Conservation (phyloP, 768 basidiomycete genomes). For the Boletus rufocinnamomeus region DNA sequence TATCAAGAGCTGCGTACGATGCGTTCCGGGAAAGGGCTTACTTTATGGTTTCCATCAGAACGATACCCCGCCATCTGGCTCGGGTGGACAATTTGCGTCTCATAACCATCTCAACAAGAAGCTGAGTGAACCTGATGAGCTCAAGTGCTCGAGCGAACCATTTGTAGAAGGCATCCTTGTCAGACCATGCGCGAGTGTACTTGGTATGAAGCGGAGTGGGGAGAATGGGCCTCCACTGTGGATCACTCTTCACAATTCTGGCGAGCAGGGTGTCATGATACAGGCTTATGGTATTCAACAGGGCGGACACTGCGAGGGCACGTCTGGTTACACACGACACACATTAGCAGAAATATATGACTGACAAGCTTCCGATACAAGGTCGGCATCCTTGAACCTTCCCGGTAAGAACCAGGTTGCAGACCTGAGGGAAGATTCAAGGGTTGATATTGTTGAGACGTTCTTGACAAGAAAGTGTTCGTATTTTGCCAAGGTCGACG, state of each 20-base stretch:
- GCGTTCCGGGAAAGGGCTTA: slow-evolving; percentile 39
- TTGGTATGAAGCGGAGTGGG: slow-evolving; percentile 79
- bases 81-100: slow-evolving; percentile 66
- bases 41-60: slow-evolving; percentile 85
- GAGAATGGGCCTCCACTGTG: slow-evolving; percentile 74
- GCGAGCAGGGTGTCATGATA: slow-evolving; percentile 94
- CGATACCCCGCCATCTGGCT: slow-evolving; percentile 72
- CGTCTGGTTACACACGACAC: slow-evolving; percentile 19
- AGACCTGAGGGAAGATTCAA: slow-evolving; percentile 87
- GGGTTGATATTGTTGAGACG: slow-evolving; percentile 78
- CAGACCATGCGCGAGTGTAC: slow-evolving; percentile 87
- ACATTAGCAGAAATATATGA: slow-evolving; percentile 30
- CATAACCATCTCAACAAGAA: slow-evolving; percentile 88
- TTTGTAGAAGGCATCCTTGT: slow-evolving; percentile 69
- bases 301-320: slow-evolving; percentile 69
- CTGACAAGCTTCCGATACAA: slow-evolving; percentile 93
- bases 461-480: slow-evolving; percentile 84
- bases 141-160: slow-evolving; percentile 77
- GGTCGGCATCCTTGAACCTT: slow-evolving; percentile 95
- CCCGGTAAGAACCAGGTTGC: slow-evolving; percentile 96
- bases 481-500: slow-evolving; percentile 67
- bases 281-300: slow-evolving; percentile 83
- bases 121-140: slow-evolving; percentile 76
- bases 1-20: slow-evolving; percentile 6
- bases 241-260: slow-evolving; percentile 60